Evolutionary conservation across 257 asterid species (phyloP), one percentile per base, ranked within the genome.

Genomic region (Euphrasia confusa): DNA sequence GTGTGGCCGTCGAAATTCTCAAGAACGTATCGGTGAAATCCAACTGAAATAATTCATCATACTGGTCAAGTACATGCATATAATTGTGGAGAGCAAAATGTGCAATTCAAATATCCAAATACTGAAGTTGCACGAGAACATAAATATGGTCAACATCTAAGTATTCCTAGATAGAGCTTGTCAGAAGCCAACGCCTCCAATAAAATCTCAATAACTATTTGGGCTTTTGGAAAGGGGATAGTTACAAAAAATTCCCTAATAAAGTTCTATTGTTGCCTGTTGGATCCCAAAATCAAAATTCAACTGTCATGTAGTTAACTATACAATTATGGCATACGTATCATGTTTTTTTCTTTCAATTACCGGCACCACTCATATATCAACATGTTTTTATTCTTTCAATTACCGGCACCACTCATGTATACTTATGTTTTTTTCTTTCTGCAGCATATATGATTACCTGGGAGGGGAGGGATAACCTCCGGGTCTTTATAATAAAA

Each of bases 401-500:
- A 35, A 35, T 6, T 35, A 35, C 40, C 10, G 40, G 40, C 40
- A 53, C 58, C 26, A 21, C 54, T 57, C 33, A 5, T 61, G 13
- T 70, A 17, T 24, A 44, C 5, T 49, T 54, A 15, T 62, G 52
- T 30, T 50, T 48, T 21, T 21, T 39, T 27, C 42, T 4, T 64
- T 55, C 14, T 35, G 40, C 8, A 7, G 33, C 3, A 21, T 32
- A 32, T 32, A 65, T 60, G 50, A 79, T 69, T 68, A 83, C 99
- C 90, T 17, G 97, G 99, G 11, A 92, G 83, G 8, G 99, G 97
- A 71, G 99, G 99, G 66, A 81, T 89, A 66, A 83, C 82, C 79
- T 92, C 97, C 63, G 77, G 90, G 37, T 89, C 99, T 69, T 86
- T 92, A 81, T 86, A 92, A 76, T 92, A 92, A 77, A 89, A 92